These are phyloP conservation scores for Calcarisporium arbuscula DNA, from an alignment of 2,329 filamentous ascomycete species.

Conservation along the genomic window DNA sequence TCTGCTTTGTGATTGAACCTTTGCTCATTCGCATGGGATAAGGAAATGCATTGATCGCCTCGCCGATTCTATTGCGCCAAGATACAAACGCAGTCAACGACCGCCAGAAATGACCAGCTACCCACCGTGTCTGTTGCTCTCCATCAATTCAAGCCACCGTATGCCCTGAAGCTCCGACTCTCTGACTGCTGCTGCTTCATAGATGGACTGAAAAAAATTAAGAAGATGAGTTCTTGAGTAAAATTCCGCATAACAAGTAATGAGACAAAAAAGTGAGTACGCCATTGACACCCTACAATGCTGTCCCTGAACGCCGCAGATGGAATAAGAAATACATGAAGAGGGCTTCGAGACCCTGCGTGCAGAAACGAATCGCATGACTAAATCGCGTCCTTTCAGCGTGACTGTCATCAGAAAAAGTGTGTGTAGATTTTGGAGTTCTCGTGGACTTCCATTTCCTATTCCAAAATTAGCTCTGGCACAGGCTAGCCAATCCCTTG, in stretches of 20 bases:
- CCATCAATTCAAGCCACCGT: no score
- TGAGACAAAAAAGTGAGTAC: constrained; percentile 37
- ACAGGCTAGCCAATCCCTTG: constrained; percentile 1
- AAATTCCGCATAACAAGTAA: constrained; percentile 28
- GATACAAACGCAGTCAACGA: no score
- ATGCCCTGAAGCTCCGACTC: background rate
- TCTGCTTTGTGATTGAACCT: no score
- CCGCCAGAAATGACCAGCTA: no score
- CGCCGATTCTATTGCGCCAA: no score
- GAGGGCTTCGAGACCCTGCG: constrained; percentile 14
- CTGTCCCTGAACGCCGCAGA: constrained; percentile 48
- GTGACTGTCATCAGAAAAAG: constrained; percentile 75
- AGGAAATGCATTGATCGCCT: no score
- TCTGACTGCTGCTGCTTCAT: constrained; percentile 4
- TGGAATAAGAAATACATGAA: constrained; percentile 46
- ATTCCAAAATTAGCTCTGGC: background rate
- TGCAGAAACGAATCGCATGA: constrained; percentile 19
- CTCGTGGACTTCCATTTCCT: constrained; percentile 99
- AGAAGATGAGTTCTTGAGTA: constrained; percentile 29
- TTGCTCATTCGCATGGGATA: no score
- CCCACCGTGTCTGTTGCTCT: no score
- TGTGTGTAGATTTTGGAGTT: constrained; percentile 99
- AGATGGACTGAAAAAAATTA: constrained; percentile 21
- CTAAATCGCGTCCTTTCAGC: constrained; percentile 13
- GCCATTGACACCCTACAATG: constrained; percentile 53